Conservation (phyloP, 331 rosid species). For the Ulmus americana region DNA sequence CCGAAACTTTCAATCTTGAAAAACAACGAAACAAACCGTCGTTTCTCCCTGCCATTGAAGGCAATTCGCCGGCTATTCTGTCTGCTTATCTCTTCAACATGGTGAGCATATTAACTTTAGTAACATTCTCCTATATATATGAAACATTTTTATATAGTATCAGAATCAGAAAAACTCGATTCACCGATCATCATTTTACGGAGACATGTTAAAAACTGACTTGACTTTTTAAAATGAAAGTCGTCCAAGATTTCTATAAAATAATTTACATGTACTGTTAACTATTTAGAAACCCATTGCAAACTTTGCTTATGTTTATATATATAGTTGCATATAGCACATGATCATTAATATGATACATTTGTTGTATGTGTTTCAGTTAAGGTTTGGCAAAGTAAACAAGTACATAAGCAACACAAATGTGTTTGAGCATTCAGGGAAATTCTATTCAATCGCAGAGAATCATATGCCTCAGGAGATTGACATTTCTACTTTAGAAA, state of each 20-base stretch:
- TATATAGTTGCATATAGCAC: too few species aligned
- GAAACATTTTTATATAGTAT: too few species aligned
- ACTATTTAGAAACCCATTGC: too few species aligned
- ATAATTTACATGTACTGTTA: too few species aligned
- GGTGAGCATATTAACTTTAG: conserved; percentile 22
- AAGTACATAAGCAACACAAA: conserved; percentile 60
- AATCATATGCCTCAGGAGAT: conserved; percentile 58
- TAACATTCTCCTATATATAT: background rate
- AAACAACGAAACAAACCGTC: conserved; percentile 42
- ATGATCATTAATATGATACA: too few species aligned
- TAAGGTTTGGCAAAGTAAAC: conserved; percentile 55
- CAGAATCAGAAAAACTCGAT: too few species aligned
- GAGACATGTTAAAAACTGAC: too few species aligned
- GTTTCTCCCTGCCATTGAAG: conserved; percentile 51
- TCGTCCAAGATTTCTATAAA: too few species aligned
- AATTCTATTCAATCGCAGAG: conserved; percentile 51
- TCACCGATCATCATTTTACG: too few species aligned
- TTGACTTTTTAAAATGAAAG: too few species aligned
- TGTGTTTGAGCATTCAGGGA: conserved; percentile 65
- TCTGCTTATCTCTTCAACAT: conserved; percentile 44
- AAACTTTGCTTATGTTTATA: too few species aligned
- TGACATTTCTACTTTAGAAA: conserved; percentile 43
- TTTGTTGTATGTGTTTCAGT: conserved; percentile 19
- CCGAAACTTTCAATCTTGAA: conserved; percentile 49
- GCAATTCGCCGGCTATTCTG: conserved; percentile 47